Conservation (phyloP, 2,329 filamentous ascomycete genomes). For the Chaetothyriales sp. region DNA sequence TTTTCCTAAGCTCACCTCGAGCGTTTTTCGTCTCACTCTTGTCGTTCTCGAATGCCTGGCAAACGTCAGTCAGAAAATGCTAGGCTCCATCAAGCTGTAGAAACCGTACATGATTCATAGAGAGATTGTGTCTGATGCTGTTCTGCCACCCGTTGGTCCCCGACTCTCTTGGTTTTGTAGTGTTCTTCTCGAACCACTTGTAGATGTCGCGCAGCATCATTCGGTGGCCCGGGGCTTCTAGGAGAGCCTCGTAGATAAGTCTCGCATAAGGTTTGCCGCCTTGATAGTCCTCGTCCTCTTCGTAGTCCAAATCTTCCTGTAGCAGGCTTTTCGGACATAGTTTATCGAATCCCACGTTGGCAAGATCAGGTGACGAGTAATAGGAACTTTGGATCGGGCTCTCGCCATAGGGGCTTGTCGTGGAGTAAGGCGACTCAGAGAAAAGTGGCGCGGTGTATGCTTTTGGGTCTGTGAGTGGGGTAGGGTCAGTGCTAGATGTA, state of each 20-base stretch:
- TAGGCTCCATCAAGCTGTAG: conserved; percentile 1
- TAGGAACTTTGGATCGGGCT: neutral
- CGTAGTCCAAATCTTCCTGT: neutral
- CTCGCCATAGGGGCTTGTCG: neutral
- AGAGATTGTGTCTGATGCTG: conserved; percentile 87
- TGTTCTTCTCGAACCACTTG: conserved; percentile 74
- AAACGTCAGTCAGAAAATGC: conserved; percentile 7
- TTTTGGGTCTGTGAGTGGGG: neutral
- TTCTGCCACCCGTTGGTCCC: conserved; percentile 76
- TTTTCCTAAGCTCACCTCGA: conserved; percentile 44
- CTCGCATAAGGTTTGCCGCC: conserved; percentile 61
- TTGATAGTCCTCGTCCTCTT: conserved; percentile 21
- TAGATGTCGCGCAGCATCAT: conserved; percentile 82
- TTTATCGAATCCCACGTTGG: neutral
- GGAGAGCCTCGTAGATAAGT: conserved; percentile 64
- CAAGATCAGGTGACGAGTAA: conserved; percentile 1
- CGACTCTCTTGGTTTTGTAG: conserved; percentile 52
- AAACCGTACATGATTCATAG: conserved; percentile 73
- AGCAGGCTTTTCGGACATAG: neutral
- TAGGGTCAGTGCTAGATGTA: neutral
- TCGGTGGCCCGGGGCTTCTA: conserved; percentile 49
- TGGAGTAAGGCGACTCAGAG: neutral
- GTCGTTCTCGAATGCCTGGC: conserved; percentile 25
- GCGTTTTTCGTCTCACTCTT: conserved; percentile 17
- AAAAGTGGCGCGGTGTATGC: neutral